These are phyloP conservation scores for Asterophora lycoperdoides DNA, from an alignment of 768 basidiomycete genomes.

Conservation along the genomic window DNA sequence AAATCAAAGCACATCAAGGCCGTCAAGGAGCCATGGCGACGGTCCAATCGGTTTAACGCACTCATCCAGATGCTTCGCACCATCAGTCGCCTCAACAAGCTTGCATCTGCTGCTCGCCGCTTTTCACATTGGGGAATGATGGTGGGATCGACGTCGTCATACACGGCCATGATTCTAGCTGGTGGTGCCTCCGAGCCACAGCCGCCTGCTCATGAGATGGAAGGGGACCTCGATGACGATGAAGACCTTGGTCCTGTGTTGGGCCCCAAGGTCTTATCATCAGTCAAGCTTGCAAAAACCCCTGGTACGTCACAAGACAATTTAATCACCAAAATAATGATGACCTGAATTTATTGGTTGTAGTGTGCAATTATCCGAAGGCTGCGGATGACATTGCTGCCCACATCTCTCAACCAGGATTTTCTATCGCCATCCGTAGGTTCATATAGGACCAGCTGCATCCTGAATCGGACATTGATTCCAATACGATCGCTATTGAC, in stretches of 20 bases:
- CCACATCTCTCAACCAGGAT: slow-evolving; percentile 13
- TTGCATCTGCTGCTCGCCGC: slow-evolving; percentile 1
- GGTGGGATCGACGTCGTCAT: slow-evolving; percentile 3
- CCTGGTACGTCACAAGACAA: slow-evolving; percentile 1
- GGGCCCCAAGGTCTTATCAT: background rate
- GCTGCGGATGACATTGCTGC: slow-evolving; percentile 5
- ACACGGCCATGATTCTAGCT: background rate
- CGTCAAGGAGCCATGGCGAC: slow-evolving; percentile 18
- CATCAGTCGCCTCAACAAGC: slow-evolving; percentile 9
- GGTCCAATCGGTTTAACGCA: slow-evolving; percentile 12
- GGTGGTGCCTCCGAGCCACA: background rate
- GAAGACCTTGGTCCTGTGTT: background rate
- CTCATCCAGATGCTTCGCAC: slow-evolving; percentile 18
- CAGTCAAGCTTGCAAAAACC: slow-evolving; percentile 1
- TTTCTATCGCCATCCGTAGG: slow-evolving; percentile 10
- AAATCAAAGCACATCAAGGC: slow-evolving; percentile 14
- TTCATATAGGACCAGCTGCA: slow-evolving; percentile 15
- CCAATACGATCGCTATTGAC: slow-evolving; percentile 2
- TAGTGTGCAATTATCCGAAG: slow-evolving; percentile 7
- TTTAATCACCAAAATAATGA: too few species aligned
- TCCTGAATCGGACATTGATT: background rate
- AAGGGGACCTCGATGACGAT: slow-evolving; percentile 1
- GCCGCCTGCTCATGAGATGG: background rate
- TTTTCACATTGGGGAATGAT: background rate
- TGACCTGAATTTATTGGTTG: background rate